Evolutionary conservation across 257 asterid species (phyloP).

Genomic region (Nicotiana tomentosiformis): DNA sequence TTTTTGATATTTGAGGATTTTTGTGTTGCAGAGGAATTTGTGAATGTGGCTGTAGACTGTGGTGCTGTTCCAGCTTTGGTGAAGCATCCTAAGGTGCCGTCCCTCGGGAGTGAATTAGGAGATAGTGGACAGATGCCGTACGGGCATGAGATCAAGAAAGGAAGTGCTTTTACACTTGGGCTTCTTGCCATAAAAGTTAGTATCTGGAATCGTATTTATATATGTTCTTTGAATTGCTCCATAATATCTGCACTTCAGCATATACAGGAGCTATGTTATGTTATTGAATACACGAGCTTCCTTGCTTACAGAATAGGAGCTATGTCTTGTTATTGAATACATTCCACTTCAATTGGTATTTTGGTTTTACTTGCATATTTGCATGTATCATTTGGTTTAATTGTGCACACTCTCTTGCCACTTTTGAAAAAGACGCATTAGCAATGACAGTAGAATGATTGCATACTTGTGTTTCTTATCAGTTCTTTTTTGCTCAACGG

Average conservation of each 20-base stretch:
- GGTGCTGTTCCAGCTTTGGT: slow-evolving; percentile 85
- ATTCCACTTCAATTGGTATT: background rate
- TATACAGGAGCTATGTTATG: background rate
- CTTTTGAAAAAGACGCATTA: background rate
- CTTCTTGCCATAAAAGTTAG: slow-evolving; percentile 90
- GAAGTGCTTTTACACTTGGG: slow-evolving; percentile 96
- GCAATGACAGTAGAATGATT: background rate
- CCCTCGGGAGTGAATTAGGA: slow-evolving; percentile 35
- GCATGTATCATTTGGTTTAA: background rate
- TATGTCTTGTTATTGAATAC: background rate
- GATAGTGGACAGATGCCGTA: slow-evolving; percentile 40
- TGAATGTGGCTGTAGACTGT: slow-evolving; percentile 35
- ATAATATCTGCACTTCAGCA: background rate
- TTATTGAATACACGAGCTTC: background rate
- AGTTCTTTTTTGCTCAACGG: background rate
- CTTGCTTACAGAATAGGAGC: background rate
- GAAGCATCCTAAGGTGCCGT: slow-evolving; percentile 69
- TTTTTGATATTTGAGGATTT: slow-evolving; percentile 23
- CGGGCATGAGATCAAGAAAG: slow-evolving; percentile 96
- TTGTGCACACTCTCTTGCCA: background rate
- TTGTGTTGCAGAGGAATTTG: slow-evolving; percentile 77
- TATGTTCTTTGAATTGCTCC: too few species aligned
- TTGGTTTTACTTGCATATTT: background rate
- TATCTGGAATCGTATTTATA: background rate
- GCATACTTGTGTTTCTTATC: background rate